These are phyloP conservation scores for Marasmius oreades DNA, from an alignment of 1,284 basidiomycete genomes.

Conservation along the genomic window DNA sequence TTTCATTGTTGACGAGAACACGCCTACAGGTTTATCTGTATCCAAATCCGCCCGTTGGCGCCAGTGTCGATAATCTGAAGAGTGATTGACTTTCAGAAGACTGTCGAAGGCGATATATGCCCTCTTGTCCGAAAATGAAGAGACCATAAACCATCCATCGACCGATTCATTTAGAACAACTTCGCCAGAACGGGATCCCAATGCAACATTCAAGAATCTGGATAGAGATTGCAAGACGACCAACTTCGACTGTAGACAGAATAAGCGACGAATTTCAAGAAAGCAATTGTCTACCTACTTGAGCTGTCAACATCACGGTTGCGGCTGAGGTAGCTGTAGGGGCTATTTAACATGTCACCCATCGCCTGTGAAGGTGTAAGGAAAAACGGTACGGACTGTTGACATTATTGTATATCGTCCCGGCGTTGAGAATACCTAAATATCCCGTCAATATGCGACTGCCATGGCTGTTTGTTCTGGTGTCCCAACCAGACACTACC, in stretches of 20 bases:
- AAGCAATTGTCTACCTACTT: slow-evolving; percentile 38
- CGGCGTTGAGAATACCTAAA: slow-evolving; percentile 66
- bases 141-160: slow-evolving; percentile 49
- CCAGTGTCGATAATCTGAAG: slow-evolving; percentile 21
- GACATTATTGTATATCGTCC: slow-evolving; percentile 56
- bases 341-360: slow-evolving; percentile 30
- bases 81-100: slow-evolving; percentile 23
- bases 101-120: slow-evolving; percentile 48
- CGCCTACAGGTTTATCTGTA: slow-evolving; percentile 27
- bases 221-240: slow-evolving; percentile 59
- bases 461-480: slow-evolving; percentile 46
- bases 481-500: slow-evolving; percentile 70
- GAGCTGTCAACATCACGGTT: slow-evolving; percentile 59
- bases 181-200: slow-evolving; percentile 23
- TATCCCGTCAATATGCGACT: slow-evolving; percentile 71
- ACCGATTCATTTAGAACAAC: slow-evolving; percentile 15
- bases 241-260: slow-evolving; percentile 51
- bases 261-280: slow-evolving; percentile 5
- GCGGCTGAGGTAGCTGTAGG: slow-evolving; percentile 57
- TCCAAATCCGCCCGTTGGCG: slow-evolving; percentile 27
- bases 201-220: slow-evolving; percentile 48
- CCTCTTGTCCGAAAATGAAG: slow-evolving; percentile 44
- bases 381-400: slow-evolving; percentile 36
- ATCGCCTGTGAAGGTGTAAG: background rate
- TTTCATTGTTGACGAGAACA: slow-evolving; percentile 18